A percentile compares a stretch with the other conserved stretches of the same genome.
Conservation (phyloP, 2,329 filamentous ascomycete genomes). For the Kalaharituber pfeilii region DNA sequence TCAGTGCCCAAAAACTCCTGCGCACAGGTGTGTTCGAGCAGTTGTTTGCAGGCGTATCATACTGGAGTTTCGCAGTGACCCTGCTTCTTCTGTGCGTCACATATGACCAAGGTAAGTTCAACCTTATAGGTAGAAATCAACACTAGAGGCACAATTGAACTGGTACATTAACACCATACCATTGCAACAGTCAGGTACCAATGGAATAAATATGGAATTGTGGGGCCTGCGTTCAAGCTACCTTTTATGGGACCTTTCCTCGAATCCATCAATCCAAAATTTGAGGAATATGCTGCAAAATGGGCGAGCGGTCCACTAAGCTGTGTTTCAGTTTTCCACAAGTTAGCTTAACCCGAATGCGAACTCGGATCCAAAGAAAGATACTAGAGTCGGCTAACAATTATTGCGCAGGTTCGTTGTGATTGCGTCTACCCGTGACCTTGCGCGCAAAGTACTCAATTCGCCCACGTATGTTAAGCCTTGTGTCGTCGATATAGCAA, state of each 20-base stretch:
- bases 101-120: conserved; percentile 72
- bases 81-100: conserved; percentile 52
- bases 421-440: conserved; percentile 84
- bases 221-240: conserved; percentile 55
- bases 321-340: conserved; percentile 98
- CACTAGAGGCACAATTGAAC: neutral
- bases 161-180: neutral
- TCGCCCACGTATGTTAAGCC: conserved; percentile 83
- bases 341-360: conserved; percentile 40
- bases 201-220: conserved; percentile 56
- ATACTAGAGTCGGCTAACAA: conserved; percentile 8
- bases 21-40: conserved; percentile 11
- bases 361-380: neutral
- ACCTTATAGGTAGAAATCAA: too few relatives aligned
- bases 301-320: conserved; percentile 83
- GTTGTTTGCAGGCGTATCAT: conserved; percentile 39
- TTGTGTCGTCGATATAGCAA: conserved; percentile 83
- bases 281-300: conserved; percentile 77
- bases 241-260: conserved; percentile 94
- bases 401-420: conserved; percentile 60
- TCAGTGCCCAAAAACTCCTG: neutral
- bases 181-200: conserved; percentile 49
- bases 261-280: conserved; percentile 78
- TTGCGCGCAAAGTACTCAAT: conserved; percentile 94
- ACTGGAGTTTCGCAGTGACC: conserved; percentile 52